These are phyloP conservation scores for Ceratonia siliqua DNA, from an alignment of 306 rosid genomes.

Conservation along the genomic window DNA sequence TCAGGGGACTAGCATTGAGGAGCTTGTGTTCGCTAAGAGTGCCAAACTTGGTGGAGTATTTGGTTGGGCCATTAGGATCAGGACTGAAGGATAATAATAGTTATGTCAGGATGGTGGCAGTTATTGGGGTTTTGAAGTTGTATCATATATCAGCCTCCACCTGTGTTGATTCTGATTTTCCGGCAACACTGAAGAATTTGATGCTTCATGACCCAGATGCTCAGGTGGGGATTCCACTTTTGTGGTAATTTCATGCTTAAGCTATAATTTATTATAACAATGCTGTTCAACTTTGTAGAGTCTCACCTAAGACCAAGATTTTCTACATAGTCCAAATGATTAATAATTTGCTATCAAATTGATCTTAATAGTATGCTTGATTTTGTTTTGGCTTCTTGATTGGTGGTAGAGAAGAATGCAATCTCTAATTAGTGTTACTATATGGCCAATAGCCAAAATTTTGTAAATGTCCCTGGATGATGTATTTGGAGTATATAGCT, in stretches of 20 bases:
- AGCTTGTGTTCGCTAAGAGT: conserved; percentile 92
- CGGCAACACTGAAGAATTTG: conserved; percentile 71
- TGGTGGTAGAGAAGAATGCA: background rate
- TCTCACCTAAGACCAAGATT: conserved; percentile 11
- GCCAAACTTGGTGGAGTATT: conserved; percentile 89
- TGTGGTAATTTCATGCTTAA: conserved; percentile 15
- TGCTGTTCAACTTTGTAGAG: conserved; percentile 11
- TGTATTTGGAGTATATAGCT: conserved; percentile 8
- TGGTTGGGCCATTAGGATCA: conserved; percentile 91
- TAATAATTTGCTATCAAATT: background rate
- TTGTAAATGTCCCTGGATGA: background rate
- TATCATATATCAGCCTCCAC: conserved; percentile 95
- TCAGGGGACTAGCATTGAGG: conserved; percentile 94
- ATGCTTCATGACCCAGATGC: conserved; percentile 89
- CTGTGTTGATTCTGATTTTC: conserved; percentile 92
- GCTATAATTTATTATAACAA: conserved; percentile 4
- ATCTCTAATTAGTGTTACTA: conserved; percentile 8
- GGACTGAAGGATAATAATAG: conserved; percentile 89
- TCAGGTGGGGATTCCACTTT: conserved; percentile 59
- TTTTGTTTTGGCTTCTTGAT: background rate
- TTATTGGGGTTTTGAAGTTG: conserved; percentile 83
- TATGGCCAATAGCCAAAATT: background rate
- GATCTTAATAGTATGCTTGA: background rate
- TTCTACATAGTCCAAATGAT: conserved; percentile 18
- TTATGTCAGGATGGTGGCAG: conserved; percentile 93